Evolutionary conservation across 306 rosid species (phyloP).

Genomic region (Phaseolus lunatus): DNA sequence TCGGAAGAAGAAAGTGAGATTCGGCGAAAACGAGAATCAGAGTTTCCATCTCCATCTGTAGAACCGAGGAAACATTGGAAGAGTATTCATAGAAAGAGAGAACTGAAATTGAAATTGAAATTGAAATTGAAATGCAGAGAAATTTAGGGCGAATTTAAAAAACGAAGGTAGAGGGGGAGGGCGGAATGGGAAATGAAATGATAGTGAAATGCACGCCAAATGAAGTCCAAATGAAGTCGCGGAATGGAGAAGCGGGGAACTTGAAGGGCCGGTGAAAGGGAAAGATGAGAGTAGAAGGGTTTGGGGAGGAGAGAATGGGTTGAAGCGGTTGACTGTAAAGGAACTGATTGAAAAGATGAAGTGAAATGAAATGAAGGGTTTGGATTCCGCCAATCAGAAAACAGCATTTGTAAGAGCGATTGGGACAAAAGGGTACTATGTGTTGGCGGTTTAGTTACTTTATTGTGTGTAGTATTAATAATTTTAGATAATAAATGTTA

Average conservation of each 20-base stretch:
- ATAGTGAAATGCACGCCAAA: constrained; percentile 73
- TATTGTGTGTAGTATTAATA: neutral
- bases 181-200: constrained; percentile 52
- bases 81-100: constrained; percentile 41
- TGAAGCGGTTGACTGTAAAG: constrained; percentile 47
- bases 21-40: constrained; percentile 34
- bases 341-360: constrained; percentile 46
- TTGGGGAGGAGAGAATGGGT: constrained; percentile 25
- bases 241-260: constrained; percentile 43
- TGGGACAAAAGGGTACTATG: neutral
- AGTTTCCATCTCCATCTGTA: constrained; percentile 65
- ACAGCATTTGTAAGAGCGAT: neutral
- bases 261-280: constrained; percentile 45
- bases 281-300: neutral
- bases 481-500: too few relatives aligned
- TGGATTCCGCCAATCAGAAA: constrained; percentile 43
- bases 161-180: constrained; percentile 25
- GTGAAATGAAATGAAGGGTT: constrained; percentile 26
- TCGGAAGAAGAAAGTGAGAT: constrained; percentile 36
- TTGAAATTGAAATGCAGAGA: constrained; percentile 52
- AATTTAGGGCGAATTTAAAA: constrained; percentile 60
- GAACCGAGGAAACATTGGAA: constrained; percentile 50
- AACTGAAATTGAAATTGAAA: constrained; percentile 56
- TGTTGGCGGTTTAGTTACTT: neutral
- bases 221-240: constrained; percentile 65